These are phyloP conservation scores for Physcomitrium patens DNA, from an alignment of 225 moss, liverwort and hornwort genomes.

Conservation along the genomic window DNA sequence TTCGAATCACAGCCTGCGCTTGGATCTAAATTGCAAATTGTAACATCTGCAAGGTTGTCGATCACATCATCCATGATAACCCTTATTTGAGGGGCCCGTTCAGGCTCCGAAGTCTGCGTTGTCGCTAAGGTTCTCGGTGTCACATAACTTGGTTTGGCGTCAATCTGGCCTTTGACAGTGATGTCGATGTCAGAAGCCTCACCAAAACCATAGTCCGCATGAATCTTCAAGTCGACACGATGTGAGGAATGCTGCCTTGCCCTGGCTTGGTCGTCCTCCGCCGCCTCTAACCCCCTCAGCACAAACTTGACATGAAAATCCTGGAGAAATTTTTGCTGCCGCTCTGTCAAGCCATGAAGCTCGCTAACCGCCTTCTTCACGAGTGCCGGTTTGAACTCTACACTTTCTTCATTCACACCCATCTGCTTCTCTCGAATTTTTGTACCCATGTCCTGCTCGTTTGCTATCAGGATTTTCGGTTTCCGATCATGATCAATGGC, in stretches of 20 bases:
- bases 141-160: no score
- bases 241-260: constrained; percentile 1
- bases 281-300: background rate
- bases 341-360: constrained; percentile 16
- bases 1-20: background rate
- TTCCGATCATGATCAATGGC: background rate
- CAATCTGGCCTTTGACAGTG: background rate
- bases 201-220: background rate
- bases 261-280: constrained; percentile 6
- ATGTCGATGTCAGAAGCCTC: background rate
- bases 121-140: background rate
- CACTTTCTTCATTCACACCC: background rate
- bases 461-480: background rate
- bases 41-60: constrained; percentile 2
- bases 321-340: constrained; percentile 25
- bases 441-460: background rate
- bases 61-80: background rate
- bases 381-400: constrained; percentile 19
- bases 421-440: background rate
- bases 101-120: background rate
- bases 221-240: constrained; percentile 16
- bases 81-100: background rate
- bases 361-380: constrained; percentile 16
- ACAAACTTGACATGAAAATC: constrained; percentile 31
- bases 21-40: background rate